phyloP scores from a whole-genome alignment of 2,329 filamentous ascomycete genomes.

The Chrysoporthe puriensis region DNA sequence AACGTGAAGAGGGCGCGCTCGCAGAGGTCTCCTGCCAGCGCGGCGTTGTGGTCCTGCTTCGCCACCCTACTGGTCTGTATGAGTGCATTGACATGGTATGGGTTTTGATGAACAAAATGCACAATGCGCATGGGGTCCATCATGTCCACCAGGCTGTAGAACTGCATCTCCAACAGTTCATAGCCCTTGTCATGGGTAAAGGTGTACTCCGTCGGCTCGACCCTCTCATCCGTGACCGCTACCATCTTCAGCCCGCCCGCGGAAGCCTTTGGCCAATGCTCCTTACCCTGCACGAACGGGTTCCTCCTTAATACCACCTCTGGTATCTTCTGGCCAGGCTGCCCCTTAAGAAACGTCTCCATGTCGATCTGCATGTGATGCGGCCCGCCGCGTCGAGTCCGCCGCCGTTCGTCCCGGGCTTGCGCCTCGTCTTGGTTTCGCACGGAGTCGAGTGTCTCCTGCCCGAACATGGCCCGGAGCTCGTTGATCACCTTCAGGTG shows the following conservation, averaged over 20 bases:
- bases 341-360: constrained; percentile 57
- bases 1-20: constrained; percentile 93
- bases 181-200: constrained; percentile 79
- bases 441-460: constrained; percentile 60
- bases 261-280: constrained; percentile 80
- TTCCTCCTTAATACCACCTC: constrained; percentile 77
- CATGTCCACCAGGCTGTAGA: constrained; percentile 81
- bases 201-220: constrained; percentile 71
- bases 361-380: constrained; percentile 49
- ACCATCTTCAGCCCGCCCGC: constrained; percentile 86
- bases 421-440: constrained; percentile 53
- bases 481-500: constrained; percentile 87
- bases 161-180: constrained; percentile 73
- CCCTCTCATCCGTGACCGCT: constrained; percentile 45
- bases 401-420: constrained; percentile 40
- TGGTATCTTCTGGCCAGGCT: constrained; percentile 65
- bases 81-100: constrained; percentile 92
- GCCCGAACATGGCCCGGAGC: constrained; percentile 71
- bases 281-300: constrained; percentile 82
- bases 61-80: constrained; percentile 92
- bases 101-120: constrained; percentile 71
- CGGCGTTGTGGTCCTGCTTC: constrained; percentile 87
- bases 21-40: constrained; percentile 82
- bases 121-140: constrained; percentile 82
- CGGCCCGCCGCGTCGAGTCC: constrained; percentile 42